phyloP scores from a whole-genome alignment of 2,329 filamentous ascomycete species.

The Hymenoscyphus salicellus region DNA sequence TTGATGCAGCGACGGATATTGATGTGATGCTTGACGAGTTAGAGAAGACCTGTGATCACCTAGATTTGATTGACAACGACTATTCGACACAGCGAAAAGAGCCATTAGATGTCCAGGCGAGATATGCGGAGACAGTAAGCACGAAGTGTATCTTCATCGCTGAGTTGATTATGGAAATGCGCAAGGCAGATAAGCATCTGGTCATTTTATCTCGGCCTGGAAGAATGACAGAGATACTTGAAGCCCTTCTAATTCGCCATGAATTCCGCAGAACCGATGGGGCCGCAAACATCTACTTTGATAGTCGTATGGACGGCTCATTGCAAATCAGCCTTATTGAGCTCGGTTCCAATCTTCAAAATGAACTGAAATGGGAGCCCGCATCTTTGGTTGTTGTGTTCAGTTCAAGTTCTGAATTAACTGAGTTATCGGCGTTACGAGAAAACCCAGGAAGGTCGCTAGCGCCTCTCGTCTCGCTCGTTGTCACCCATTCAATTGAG shows the following conservation, averaged over 20 bases:
- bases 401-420: not conserved
- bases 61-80: slow-evolving; percentile 50
- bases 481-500: slow-evolving; percentile 32
- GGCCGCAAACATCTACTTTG: slow-evolving; percentile 31
- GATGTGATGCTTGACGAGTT: slow-evolving; percentile 51
- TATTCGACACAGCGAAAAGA: slow-evolving; percentile 39
- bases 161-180: slow-evolving; percentile 50
- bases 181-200: slow-evolving; percentile 46
- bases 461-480: slow-evolving; percentile 29
- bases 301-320: slow-evolving; percentile 17
- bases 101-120: slow-evolving; percentile 44
- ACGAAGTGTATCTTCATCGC: slow-evolving; percentile 59
- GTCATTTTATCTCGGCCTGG: slow-evolving; percentile 53
- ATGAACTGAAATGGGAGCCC: slow-evolving; percentile 13
- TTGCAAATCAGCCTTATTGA: slow-evolving; percentile 28
- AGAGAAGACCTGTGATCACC: slow-evolving; percentile 56
- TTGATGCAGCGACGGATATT: slow-evolving; percentile 44
- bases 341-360: slow-evolving; percentile 15
- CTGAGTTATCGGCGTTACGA: not conserved
- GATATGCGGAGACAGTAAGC: slow-evolving; percentile 55
- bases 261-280: slow-evolving; percentile 36
- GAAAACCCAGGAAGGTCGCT: slow-evolving; percentile 10
- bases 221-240: slow-evolving; percentile 51
- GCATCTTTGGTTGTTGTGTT: slow-evolving; percentile 19
- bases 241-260: slow-evolving; percentile 45